phyloP scores from a whole-genome alignment of 1,139 yeast genomes.

The Arxiozyma telluris region DNA sequence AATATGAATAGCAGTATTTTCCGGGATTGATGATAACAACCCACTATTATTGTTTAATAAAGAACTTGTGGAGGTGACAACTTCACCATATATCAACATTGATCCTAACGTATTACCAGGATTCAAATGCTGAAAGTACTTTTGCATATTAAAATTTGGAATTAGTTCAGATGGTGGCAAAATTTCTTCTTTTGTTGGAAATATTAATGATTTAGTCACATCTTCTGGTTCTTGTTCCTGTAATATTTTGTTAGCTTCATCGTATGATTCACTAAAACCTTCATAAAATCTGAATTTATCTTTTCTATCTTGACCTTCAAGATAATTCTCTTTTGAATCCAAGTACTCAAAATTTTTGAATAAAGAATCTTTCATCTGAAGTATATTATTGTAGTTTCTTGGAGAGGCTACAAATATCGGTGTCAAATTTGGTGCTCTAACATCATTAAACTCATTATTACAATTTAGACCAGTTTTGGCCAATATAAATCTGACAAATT shows the following conservation, averaged over 20 bases:
- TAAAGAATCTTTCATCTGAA: constrained; percentile 13
- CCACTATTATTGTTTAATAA: constrained; percentile 64
- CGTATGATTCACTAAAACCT: constrained; percentile 21
- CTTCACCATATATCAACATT: constrained; percentile 69
- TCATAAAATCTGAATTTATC: constrained; percentile 31
- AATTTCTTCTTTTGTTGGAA: constrained; percentile 29
- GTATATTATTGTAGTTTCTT: constrained; percentile 34
- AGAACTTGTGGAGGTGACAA: constrained; percentile 78
- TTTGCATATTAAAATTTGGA: constrained; percentile 60
- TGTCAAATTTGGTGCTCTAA: constrained; percentile 57
- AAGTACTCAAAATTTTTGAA: constrained; percentile 7
- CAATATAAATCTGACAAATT: constrained; percentile 50
- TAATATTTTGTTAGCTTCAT: constrained; percentile 27
- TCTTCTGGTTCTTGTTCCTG: constrained; percentile 43
- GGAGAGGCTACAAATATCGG: constrained; percentile 38
- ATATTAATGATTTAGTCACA: constrained; percentile 44
- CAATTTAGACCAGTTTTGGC: constrained; percentile 50
- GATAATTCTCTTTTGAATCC: constrained; percentile 9
- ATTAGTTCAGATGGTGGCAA: constrained; percentile 46
- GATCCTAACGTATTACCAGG: constrained; percentile 47
- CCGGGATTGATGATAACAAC: constrained; percentile 37
- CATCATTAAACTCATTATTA: constrained; percentile 45
- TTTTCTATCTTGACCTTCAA: constrained; percentile 16
- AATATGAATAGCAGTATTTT: constrained; percentile 31
- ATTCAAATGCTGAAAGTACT: constrained; percentile 45